A percentile compares a stretch with the other conserved stretches of the same genome.
Conservation (phyloP, 805 yeast species). For the Kuraishia ogatae region DNA sequence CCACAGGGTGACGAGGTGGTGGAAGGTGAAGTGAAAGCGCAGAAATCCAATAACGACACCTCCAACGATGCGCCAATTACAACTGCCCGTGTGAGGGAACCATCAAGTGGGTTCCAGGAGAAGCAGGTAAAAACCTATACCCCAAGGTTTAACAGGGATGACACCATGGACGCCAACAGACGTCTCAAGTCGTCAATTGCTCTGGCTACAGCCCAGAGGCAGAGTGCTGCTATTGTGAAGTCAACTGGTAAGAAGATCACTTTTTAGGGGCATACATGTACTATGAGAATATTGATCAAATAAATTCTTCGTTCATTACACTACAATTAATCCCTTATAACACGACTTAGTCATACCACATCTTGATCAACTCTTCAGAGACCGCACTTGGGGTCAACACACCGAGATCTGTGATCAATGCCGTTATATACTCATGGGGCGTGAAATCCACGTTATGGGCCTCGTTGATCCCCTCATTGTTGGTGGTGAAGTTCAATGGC, state of each 20-base stretch:
- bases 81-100: slow-evolving; percentile 4
- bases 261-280: slow-evolving; percentile 37
- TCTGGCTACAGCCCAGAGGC: slow-evolving; percentile 82
- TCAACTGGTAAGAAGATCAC: slow-evolving; percentile 83
- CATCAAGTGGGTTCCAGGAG: slow-evolving; percentile 9
- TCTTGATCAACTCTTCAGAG: slow-evolving; percentile 94
- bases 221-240: slow-evolving; percentile 78
- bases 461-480: slow-evolving; percentile 22
- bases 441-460: slow-evolving; percentile 82
- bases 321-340: too few species aligned
- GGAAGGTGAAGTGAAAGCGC: slow-evolving; percentile 2
- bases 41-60: not conserved
- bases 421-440: slow-evolving; percentile 92
- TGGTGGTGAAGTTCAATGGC: slow-evolving; percentile 35
- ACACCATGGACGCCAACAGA: slow-evolving; percentile 22
- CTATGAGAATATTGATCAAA: not conserved
- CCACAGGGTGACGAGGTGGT: slow-evolving; percentile 12
- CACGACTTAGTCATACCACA: slow-evolving; percentile 96
- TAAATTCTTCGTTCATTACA: not conserved
- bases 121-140: slow-evolving; percentile 15
- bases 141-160: slow-evolving; percentile 15
- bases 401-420: slow-evolving; percentile 92
- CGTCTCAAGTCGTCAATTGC: slow-evolving; percentile 76
- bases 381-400: slow-evolving; percentile 97
- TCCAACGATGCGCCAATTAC: not conserved